A percentile compares a stretch with the other conserved stretches of the same genome.
These are phyloP conservation scores for Heterobasidion irregulare DNA, from an alignment of 1,284 basidiomycete genomes.

Conservation along the genomic window DNA sequence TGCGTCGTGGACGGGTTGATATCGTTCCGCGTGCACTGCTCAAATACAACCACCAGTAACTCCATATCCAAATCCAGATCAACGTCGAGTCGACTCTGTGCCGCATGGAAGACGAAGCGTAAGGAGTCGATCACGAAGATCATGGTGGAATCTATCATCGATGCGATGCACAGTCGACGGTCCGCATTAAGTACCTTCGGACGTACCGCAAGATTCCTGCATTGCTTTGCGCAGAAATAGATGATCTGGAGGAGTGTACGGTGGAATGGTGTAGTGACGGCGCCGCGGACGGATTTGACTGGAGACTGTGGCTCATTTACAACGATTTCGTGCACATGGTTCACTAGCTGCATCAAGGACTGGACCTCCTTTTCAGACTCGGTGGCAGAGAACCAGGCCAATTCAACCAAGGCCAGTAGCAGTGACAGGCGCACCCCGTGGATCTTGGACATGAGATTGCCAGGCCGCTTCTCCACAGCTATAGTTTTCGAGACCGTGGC, in stretches of 20 bases:
- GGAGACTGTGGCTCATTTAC: conserved; percentile 72
- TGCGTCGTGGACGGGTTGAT: conserved; percentile 54
- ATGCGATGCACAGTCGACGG: conserved; percentile 47
- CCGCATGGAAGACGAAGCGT: conserved; percentile 59
- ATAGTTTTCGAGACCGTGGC: conserved; percentile 60
- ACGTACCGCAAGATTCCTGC: conserved; percentile 37
- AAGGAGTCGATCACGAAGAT: conserved; percentile 64
- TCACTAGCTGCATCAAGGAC: conserved; percentile 54
- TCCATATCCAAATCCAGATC: conserved; percentile 77
- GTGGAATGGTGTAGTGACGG: conserved; percentile 67
- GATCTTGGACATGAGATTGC: conserved; percentile 80
- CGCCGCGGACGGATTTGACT: conserved; percentile 65
- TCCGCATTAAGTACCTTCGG: conserved; percentile 49
- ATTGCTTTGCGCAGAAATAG: conserved; percentile 68
- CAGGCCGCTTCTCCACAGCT: conserved; percentile 62
- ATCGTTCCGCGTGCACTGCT: conserved; percentile 65
- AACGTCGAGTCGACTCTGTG: conserved; percentile 44
- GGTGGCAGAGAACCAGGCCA: conserved; percentile 65
- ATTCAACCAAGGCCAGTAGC: conserved; percentile 69
- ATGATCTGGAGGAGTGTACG: conserved; percentile 72
- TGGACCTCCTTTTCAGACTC: conserved; percentile 49
- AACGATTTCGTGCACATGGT: conserved; percentile 59
- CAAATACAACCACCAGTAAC: conserved; percentile 73
- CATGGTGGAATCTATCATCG: conserved; percentile 56
- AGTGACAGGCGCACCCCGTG: conserved; percentile 73